phyloP scores from a whole-genome alignment of 176 grass and related monocot species.

The Triticum aestivum region DNA sequence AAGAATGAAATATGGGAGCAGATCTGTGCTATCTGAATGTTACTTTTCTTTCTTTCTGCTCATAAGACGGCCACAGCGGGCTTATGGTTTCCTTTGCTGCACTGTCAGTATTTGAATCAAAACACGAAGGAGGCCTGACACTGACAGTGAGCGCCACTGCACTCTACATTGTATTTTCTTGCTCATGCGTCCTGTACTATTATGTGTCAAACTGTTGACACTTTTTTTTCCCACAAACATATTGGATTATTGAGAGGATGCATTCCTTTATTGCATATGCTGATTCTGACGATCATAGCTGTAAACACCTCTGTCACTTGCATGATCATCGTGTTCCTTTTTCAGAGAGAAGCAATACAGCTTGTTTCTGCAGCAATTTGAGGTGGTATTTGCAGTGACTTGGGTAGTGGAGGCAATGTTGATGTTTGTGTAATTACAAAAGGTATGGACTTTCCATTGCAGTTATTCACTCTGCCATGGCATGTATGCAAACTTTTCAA shows the following conservation, averaged over 20 bases:
- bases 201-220: neutral
- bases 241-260: no score
- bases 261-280: neutral
- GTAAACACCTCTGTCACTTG: no score
- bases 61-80: slow-evolving; percentile 47
- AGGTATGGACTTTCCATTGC: slow-evolving; percentile 21
- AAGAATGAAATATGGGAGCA: no score
- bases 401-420: slow-evolving; percentile 46
- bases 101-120: slow-evolving; percentile 67
- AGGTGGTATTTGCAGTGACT: slow-evolving; percentile 71
- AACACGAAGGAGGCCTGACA: slow-evolving; percentile 34
- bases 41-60: no score
- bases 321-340: neutral
- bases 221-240: no score
- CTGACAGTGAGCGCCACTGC: no score
- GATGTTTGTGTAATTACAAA: slow-evolving; percentile 67
- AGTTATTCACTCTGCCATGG: neutral
- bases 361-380: slow-evolving; percentile 31
- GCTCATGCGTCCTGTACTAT: neutral
- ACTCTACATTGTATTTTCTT: neutral
- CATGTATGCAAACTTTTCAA: neutral
- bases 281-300: neutral
- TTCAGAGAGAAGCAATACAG: no score
- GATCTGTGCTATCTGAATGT: no score
- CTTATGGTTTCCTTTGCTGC: slow-evolving; percentile 60